These are phyloP conservation scores for Chamaenerion angustifolium DNA, from an alignment of 345 rosid species.

Conservation along the genomic window DNA sequence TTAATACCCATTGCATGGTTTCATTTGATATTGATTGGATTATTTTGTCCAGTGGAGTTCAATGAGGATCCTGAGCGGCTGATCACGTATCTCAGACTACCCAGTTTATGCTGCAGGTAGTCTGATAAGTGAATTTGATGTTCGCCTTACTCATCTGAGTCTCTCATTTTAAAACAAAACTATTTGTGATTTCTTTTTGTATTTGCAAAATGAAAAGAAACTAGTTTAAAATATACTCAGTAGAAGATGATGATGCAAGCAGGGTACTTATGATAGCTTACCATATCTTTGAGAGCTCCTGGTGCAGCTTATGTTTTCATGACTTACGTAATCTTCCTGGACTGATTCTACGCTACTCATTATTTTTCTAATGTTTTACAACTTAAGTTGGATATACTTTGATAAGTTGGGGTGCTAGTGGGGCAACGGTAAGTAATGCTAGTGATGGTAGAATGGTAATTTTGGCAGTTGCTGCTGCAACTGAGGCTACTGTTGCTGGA, in stretches of 20 bases:
- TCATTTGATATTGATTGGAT: too few relatives aligned
- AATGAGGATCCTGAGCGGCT: slow-evolving; percentile 36
- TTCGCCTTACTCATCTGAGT: slow-evolving; percentile 69
- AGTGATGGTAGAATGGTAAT: slow-evolving; percentile 1
- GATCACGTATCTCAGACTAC: slow-evolving; percentile 30
- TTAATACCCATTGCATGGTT: too few relatives aligned
- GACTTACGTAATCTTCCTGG: slow-evolving; percentile 3
- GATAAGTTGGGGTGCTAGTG: neutral
- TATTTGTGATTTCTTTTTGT: neutral
- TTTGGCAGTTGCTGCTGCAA: neutral
- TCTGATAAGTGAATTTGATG: slow-evolving; percentile 32
- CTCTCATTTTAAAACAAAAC: slow-evolving; percentile 1
- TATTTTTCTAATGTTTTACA: neutral
- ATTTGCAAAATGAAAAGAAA: too few relatives aligned
- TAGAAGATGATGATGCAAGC: slow-evolving; percentile 17
- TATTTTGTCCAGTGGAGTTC: slow-evolving; percentile 11
- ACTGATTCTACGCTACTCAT: slow-evolving; percentile 12
- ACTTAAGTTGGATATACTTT: neutral
- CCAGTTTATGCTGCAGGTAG: slow-evolving; percentile 47
- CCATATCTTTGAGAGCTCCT: slow-evolving; percentile 8
- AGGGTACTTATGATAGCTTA: slow-evolving; percentile 15
- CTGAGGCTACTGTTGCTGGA: too few relatives aligned
- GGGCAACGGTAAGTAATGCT: neutral
- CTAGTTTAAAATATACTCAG: slow-evolving; percentile 1
- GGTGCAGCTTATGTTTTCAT: slow-evolving; percentile 14